Evolutionary conservation across 176 grass and related monocot species (phyloP), one percentile per base, ranked within the genome.

Genomic region (Lolium rigidum): DNA sequence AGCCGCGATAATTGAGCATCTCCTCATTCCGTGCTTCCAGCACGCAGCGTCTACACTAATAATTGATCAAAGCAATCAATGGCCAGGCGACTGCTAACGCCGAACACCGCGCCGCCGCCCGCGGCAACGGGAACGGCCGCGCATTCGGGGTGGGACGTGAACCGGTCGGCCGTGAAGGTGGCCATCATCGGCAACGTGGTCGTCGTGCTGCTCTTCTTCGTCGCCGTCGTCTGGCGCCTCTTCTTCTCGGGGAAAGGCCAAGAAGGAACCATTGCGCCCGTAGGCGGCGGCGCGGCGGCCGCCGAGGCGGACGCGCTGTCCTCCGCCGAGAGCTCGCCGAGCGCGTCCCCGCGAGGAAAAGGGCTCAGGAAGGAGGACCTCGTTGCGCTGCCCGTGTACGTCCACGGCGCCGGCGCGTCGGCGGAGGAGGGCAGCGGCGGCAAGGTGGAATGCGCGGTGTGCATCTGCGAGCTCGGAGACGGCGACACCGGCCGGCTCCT

Each of bases 371-470:
- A 51, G 11, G 82, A 81, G 6, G 92, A 87, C 54, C 78, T 91
- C 26, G 79, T 59, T 37, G 70, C 82, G 43, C 85, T 94, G 39
- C 86, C 89, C 31, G 86, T 86, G 80, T 94, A 81, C 90, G 80
- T 94, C 18, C 86, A 89, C 78, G 17, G 26, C 41, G 4, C 41
- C 6, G 7, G 7, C 73, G 55, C 55, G 72, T 22, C 31, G 7
- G 71, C 49, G 22, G 57, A 62, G 74, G 63, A 70, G n/a, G 38
- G 21, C 62, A 74, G 65, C 43, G 38, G 21, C 62, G 80, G 65
- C 43, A 64, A 79, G 88, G 75, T 80, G 79, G 87, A 92, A 76
- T 92, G 89, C 74, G 87, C 63, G 14, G 87, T 94, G 58, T 94
- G 89, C 90, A 84, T 94, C 59, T 74, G 80, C 26, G 92, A 94